phyloP scores from a whole-genome alignment of 2,329 filamentous ascomycete species.

The Cryphonectria carpinicola region DNA sequence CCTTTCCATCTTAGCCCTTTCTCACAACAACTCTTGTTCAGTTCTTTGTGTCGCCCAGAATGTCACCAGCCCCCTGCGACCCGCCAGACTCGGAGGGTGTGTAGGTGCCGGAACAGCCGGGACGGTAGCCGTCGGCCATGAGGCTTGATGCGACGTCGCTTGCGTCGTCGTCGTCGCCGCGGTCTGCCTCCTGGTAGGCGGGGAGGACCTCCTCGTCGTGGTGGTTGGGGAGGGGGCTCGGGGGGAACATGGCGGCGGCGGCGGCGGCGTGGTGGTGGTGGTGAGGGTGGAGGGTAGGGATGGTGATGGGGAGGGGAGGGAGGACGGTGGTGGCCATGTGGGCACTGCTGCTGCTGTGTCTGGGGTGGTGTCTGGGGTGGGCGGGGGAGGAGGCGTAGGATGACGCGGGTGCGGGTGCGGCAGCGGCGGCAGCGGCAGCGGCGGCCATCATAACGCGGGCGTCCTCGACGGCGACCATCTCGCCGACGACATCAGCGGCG shows the following conservation, averaged over 20 bases:
- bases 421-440: too few relatives aligned
- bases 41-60: constrained; percentile 34
- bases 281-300: constrained; percentile 34
- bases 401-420: neutral
- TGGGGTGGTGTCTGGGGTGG: constrained; percentile 11
- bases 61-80: constrained; percentile 30
- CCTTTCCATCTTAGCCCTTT: neutral
- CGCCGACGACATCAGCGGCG: constrained; percentile 50
- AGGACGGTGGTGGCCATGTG: neutral
- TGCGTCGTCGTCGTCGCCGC: constrained; percentile 32
- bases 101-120: constrained; percentile 36
- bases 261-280: constrained; percentile 35
- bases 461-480: constrained; percentile 51
- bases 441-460: constrained; percentile 32
- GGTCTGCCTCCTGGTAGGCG: constrained; percentile 43
- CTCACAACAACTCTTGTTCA: constrained; percentile 11
- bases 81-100: constrained; percentile 31
- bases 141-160: constrained; percentile 39
- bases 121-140: constrained; percentile 49
- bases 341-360: constrained; percentile 7
- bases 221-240: constrained; percentile 34
- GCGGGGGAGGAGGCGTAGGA: neutral
- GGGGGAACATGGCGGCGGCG: constrained; percentile 35
- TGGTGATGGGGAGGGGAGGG: constrained; percentile 13
- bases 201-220: constrained; percentile 43